Percentiles rank a stretch among this genome's conserved stretches.
Conservation (phyloP, 176 grass and related monocot species). For the Paspalum notatum region DNA sequence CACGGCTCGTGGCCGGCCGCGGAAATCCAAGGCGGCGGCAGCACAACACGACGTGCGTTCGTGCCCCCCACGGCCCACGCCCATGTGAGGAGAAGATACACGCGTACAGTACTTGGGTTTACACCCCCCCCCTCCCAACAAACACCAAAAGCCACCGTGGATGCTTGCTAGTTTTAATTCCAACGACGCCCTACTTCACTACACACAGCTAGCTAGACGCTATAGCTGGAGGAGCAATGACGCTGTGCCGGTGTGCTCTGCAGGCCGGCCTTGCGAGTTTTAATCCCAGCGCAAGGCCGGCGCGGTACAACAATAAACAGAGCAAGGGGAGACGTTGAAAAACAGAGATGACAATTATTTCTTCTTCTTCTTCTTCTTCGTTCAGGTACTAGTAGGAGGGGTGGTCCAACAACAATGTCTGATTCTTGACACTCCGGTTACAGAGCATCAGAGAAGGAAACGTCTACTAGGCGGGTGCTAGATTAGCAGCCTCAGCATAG, state of each 20-base stretch:
- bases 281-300: constrained; percentile 24
- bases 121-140: constrained; percentile 9
- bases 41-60: background rate
- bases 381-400: constrained; percentile 18
- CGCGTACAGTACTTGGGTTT: background rate
- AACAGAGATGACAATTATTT: constrained; percentile 39
- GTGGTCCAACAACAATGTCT: background rate
- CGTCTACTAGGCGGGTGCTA: constrained; percentile 64
- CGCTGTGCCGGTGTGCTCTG: background rate
- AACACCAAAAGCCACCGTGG: background rate
- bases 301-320: background rate
- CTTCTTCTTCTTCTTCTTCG: constrained; percentile 18
- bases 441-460: constrained; percentile 22
- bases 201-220: background rate
- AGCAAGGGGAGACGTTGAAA: background rate
- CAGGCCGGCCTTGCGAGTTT: constrained; percentile 27
- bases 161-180: too few species aligned
- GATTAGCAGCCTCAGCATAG: constrained; percentile 68
- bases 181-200: too few species aligned
- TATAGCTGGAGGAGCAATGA: background rate
- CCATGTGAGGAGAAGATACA: constrained; percentile 44
- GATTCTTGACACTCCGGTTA: background rate
- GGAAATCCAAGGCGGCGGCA: constrained; percentile 16
- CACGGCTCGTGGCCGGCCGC: constrained; percentile 30
- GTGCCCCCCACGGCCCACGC: constrained; percentile 17